These are phyloP conservation scores for Cystoisospora suis DNA, from an alignment of 169 alveolate species.

Conservation along the genomic window DNA sequence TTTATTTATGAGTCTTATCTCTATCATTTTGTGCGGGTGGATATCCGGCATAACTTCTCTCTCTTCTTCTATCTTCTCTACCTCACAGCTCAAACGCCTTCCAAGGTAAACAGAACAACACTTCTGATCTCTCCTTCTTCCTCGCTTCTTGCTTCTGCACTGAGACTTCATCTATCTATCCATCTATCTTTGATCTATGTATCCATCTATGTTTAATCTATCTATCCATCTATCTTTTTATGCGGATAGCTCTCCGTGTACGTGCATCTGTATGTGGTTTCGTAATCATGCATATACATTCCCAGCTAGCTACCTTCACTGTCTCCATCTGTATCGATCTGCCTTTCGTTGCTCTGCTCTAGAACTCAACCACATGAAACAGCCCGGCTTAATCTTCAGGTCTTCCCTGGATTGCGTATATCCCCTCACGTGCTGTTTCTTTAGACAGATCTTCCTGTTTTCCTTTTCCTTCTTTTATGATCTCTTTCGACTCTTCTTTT, in stretches of 20 bases:
- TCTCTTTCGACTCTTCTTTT: background rate
- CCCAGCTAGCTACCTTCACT: too few relatives aligned
- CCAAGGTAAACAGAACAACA: too few relatives aligned
- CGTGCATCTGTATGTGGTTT: background rate
- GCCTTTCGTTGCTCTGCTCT: too few relatives aligned
- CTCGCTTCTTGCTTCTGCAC: background rate
- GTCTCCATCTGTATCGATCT: background rate
- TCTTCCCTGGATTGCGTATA: too few relatives aligned
- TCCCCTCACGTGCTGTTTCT: too few relatives aligned
- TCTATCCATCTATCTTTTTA: background rate
- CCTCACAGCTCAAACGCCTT: conserved; percentile 73
- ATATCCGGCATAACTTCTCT: conserved; percentile 97
- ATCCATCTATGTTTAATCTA: background rate
- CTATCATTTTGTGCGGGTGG: conserved; percentile 95
- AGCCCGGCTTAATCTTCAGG: too few relatives aligned
- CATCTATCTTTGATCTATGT: background rate
- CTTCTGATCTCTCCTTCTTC: background rate
- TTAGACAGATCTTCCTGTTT: too few relatives aligned
- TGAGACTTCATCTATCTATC: background rate
- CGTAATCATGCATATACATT: too few relatives aligned
- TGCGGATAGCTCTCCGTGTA: conserved; percentile 17
- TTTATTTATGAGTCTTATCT: conserved; percentile 82
- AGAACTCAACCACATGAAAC: too few relatives aligned
- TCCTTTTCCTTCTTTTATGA: background rate
- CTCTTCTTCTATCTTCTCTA: conserved; percentile 93